These are phyloP conservation scores for Blastocystis sp. DNA, from an alignment of 352 stramenopile genomes.

Conservation along the genomic window DNA sequence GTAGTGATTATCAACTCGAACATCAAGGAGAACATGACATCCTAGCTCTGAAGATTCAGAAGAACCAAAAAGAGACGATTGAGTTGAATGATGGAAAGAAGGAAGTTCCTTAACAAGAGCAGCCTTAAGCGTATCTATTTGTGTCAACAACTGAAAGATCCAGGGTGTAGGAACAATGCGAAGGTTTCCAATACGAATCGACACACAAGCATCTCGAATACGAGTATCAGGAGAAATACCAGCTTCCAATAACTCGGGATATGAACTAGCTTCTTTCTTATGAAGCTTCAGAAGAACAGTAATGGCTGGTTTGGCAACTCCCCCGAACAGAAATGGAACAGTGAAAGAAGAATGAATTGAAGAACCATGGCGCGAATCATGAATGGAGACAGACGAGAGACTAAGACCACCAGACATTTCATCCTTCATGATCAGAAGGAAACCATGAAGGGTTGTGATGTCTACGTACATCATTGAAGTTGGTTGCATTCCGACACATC, in stretches of 20 bases:
- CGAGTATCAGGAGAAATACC: neutral
- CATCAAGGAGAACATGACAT: neutral
- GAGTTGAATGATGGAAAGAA: neutral
- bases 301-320: neutral
- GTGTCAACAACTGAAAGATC: neutral
- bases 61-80: neutral
- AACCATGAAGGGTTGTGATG: neutral
- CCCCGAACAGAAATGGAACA: slow-evolving; percentile 26
- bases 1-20: slow-evolving; percentile 47
- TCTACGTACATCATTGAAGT: slow-evolving; percentile 6
- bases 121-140: neutral
- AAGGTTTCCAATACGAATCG: slow-evolving; percentile 5
- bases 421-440: neutral
- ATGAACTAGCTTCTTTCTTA: neutral
- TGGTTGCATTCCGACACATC: neutral
- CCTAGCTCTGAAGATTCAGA: neutral
- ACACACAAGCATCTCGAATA: neutral
- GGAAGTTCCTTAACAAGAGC: neutral
- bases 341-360: neutral
- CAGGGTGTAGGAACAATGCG: slow-evolving; percentile 26
- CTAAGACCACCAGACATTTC: neutral
- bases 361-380: neutral
- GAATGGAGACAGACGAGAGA: neutral
- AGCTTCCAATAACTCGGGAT: neutral
- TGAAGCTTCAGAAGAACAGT: neutral